Conservation (phyloP, 23 red algal species). For the Gracilariopsis chorda region DNA sequence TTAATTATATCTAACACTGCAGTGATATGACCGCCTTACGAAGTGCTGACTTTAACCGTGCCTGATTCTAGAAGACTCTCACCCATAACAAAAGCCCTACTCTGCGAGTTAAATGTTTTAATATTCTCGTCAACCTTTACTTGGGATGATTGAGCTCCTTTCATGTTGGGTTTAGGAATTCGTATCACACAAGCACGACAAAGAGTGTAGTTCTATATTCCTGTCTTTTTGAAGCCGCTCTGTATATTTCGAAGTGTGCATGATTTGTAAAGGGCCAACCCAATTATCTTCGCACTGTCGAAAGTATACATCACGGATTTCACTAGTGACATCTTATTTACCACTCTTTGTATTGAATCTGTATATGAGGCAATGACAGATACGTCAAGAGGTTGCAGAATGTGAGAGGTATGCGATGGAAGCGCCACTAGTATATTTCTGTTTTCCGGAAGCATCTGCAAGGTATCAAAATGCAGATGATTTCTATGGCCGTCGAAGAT, state of each 20-base stretch:
- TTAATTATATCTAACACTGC: too few species aligned
- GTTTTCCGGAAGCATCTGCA: not conserved
- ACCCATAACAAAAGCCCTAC: too few species aligned
- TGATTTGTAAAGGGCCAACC: not conserved
- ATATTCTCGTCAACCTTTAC: too few species aligned
- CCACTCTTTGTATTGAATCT: not conserved
- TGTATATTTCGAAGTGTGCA: not conserved
- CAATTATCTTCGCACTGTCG: not conserved
- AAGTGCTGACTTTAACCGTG: too few species aligned
- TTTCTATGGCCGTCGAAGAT: not conserved
- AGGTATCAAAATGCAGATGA: not conserved
- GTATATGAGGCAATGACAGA: not conserved
- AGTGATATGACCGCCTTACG: too few species aligned
- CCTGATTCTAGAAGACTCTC: too few species aligned
- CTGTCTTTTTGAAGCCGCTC: not conserved
- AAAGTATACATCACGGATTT: not conserved
- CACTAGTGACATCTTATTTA: not conserved
- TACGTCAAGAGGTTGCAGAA: conserved; percentile 12
- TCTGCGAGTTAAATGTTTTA: too few species aligned
- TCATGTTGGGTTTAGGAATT: too few species aligned
- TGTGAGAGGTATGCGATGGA: not conserved
- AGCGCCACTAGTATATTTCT: not conserved
- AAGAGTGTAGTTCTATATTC: too few species aligned
- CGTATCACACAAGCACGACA: too few species aligned
- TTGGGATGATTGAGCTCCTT: too few species aligned